These are phyloP conservation scores for Solanum chiquidenum DNA, from an alignment of 257 asterid species.

Conservation along the genomic window DNA sequence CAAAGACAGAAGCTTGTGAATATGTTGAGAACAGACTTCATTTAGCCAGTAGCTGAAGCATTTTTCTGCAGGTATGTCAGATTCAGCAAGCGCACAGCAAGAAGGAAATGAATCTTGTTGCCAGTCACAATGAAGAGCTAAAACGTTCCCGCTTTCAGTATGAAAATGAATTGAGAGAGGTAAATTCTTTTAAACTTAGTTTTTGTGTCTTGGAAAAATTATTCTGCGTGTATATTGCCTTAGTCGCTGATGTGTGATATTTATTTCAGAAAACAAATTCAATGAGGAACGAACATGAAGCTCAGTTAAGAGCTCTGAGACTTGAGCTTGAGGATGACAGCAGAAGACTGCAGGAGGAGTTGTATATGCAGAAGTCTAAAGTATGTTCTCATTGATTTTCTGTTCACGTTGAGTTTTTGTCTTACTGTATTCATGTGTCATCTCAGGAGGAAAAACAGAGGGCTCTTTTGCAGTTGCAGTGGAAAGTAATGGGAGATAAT, in stretches of 20 bases:
- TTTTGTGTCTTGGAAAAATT: not conserved
- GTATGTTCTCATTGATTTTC: constrained; percentile 26
- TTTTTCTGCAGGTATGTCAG: constrained; percentile 33
- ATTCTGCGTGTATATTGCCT: not conserved
- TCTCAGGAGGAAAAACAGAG: constrained; percentile 92
- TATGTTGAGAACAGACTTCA: constrained; percentile 3
- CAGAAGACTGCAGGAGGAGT: constrained; percentile 77
- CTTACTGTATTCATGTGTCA: constrained; percentile 7
- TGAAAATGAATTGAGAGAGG: constrained; percentile 87
- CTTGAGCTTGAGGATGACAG: constrained; percentile 84
- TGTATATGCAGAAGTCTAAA: constrained; percentile 71
- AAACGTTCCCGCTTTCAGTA: constrained; percentile 53
- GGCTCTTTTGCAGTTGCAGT: constrained; percentile 79
- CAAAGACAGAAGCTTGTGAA: not conserved
- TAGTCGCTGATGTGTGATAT: not conserved
- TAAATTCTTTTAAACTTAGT: not conserved
- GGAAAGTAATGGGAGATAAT: constrained; percentile 87
- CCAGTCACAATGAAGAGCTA: constrained; percentile 66
- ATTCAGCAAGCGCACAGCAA: constrained; percentile 58
- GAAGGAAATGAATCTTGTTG: constrained; percentile 47
- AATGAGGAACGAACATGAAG: constrained; percentile 78
- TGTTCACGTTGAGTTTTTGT: not conserved
- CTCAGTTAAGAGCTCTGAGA: constrained; percentile 69
- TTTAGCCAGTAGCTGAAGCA: constrained; percentile 7
- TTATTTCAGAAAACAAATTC: constrained; percentile 50